Conservation (phyloP, 331 rosid genomes). For the Acacia pycnantha region DNA sequence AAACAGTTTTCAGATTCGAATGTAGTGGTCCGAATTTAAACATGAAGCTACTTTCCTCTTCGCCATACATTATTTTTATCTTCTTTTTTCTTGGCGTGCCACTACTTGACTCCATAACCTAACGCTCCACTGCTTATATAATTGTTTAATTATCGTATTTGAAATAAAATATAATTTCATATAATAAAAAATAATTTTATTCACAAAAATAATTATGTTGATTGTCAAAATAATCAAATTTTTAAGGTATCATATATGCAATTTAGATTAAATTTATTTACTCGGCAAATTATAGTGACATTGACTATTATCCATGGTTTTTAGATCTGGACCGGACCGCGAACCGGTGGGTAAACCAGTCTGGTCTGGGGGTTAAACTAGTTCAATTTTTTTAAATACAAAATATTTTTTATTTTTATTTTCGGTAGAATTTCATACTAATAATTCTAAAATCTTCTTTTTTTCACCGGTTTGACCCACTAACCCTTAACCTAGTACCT, state of each 20-base stretch:
- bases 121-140: background rate
- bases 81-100: background rate
- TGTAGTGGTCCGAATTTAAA: slow-evolving; percentile 26
- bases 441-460: too few species aligned
- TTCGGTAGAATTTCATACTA: too few species aligned
- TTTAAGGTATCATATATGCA: background rate
- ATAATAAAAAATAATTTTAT: too few species aligned
- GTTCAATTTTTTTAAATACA: too few species aligned
- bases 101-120: background rate
- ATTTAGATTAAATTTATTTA: background rate
- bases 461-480: too few species aligned
- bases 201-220: background rate
- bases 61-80: background rate
- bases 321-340: too few species aligned
- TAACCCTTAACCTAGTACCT: too few species aligned
- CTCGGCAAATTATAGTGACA: background rate
- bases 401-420: too few species aligned
- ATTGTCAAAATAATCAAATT: background rate
- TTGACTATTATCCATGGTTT: too few species aligned
- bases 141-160: background rate
- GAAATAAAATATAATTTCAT: too few species aligned
- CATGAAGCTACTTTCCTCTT: background rate
- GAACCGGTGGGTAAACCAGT: too few species aligned
- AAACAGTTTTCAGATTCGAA: slow-evolving; percentile 2
- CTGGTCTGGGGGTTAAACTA: too few species aligned